Evolutionary conservation across 139 green algal species (phyloP).

Genomic region (Chlorella sp.): DNA sequence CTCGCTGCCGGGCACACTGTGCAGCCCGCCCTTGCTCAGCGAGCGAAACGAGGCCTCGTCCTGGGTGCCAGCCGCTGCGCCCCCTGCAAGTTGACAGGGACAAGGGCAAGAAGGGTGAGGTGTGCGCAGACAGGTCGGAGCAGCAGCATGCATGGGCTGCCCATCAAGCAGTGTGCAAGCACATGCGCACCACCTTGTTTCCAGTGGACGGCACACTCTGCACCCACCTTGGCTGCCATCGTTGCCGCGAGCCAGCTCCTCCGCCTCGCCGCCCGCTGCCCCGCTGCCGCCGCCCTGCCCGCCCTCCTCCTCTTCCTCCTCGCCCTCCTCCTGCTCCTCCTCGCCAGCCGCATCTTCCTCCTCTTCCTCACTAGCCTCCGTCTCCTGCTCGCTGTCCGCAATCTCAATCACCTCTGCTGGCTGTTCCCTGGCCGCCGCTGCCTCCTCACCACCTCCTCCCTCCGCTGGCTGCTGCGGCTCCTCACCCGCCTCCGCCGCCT

Average conservation of each 20-base stretch:
- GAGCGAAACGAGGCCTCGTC: not conserved
- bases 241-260: not conserved
- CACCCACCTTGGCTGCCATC: constrained; percentile 28
- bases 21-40: not conserved
- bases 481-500: not conserved
- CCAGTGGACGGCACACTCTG: not conserved
- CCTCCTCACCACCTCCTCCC: not conserved
- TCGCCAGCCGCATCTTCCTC: not conserved
- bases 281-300: not conserved
- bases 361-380: not conserved
- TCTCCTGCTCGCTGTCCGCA: not conserved
- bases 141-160: not conserved
- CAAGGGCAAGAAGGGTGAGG: not conserved
- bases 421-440: not conserved
- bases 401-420: not conserved
- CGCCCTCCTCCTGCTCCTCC: not conserved
- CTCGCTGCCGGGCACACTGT: constrained; percentile 6
- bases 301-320: not conserved
- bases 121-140: not conserved
- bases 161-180: too few species aligned
- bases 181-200: not conserved
- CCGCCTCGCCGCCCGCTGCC: not conserved
- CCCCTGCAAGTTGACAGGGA: not conserved
- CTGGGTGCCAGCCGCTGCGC: constrained; percentile 16
- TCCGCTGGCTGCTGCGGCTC: not conserved